Evolutionary conservation across 176 grass and related monocot species (phyloP).

Genomic region (Rhynchospora pubera): DNA sequence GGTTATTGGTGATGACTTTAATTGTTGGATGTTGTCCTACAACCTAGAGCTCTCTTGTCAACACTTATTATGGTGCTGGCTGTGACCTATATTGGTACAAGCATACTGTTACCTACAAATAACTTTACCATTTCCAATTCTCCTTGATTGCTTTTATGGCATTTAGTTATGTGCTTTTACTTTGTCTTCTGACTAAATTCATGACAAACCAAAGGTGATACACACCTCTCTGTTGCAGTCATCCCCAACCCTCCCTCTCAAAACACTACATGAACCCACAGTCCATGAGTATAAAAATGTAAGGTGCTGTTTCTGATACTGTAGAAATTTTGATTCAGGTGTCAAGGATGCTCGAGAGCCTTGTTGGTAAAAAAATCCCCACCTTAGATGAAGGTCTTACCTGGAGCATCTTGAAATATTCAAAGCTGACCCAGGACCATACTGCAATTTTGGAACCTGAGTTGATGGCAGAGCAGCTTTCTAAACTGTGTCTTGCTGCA

Average conservation of each 20-base stretch:
- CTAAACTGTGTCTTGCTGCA: constrained; percentile 49
- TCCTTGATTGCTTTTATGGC: neutral
- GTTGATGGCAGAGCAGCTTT: constrained; percentile 47
- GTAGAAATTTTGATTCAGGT: constrained; percentile 31
- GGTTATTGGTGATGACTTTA: neutral
- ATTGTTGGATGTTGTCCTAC: neutral
- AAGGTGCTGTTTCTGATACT: constrained; percentile 10
- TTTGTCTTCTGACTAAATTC: neutral
- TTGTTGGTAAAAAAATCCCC: constrained; percentile 42
- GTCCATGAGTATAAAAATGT: neutral
- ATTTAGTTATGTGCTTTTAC: neutral
- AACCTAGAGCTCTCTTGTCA: neutral
- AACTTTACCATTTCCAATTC: neutral
- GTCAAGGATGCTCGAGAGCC: constrained; percentile 34
- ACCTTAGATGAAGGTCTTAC: constrained; percentile 43
- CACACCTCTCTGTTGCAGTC: neutral
- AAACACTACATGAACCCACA: neutral
- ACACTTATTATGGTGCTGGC: neutral
- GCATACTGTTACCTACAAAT: neutral
- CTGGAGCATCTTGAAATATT: constrained; percentile 59
- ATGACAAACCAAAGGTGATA: neutral
- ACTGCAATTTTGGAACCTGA: constrained; percentile 22
- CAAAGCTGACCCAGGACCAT: constrained; percentile 16
- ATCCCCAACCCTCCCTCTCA: neutral
- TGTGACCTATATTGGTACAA: neutral